phyloP scores from a whole-genome alignment of 2,329 filamentous ascomycete species.

The Claviceps sp. region DNA sequence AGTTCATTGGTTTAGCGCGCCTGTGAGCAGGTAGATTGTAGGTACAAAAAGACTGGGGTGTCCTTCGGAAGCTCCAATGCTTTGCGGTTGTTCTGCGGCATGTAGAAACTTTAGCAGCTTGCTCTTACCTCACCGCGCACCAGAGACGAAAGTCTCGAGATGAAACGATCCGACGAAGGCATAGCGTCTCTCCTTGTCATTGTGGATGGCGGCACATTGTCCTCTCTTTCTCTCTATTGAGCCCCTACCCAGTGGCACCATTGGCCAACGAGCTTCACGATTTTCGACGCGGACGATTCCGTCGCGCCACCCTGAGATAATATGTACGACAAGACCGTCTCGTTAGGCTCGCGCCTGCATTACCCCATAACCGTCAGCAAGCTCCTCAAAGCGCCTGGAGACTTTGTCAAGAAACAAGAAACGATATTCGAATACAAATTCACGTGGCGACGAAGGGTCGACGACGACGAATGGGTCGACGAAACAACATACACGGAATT shows the following conservation, averaged over 20 bases:
- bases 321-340: conserved; percentile 31
- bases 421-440: conserved; percentile 80
- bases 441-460: conserved; percentile 62
- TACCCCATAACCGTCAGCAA: conserved; percentile 91
- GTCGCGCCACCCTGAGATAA: conserved; percentile 2
- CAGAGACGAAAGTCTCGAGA: neutral
- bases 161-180: neutral
- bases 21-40: too few relatives aligned
- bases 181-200: neutral
- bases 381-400: conserved; percentile 63
- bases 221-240: neutral
- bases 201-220: neutral
- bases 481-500: conserved; percentile 63
- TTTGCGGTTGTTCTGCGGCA: neutral
- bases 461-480: conserved; percentile 47
- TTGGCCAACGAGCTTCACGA: neutral
- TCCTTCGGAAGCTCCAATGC: neutral
- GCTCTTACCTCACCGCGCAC: neutral
- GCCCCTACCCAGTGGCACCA: neutral
- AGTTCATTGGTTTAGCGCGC: too few relatives aligned
- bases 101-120: neutral
- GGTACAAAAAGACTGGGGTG: neutral
- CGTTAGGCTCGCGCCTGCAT: conserved; percentile 51
- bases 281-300: neutral
- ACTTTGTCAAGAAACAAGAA: conserved; percentile 62